Evolutionary conservation across 805 yeast genomes (phyloP), one percentile per base, ranked within the genome.

Genomic region (Isabelozyma heimii): DNA sequence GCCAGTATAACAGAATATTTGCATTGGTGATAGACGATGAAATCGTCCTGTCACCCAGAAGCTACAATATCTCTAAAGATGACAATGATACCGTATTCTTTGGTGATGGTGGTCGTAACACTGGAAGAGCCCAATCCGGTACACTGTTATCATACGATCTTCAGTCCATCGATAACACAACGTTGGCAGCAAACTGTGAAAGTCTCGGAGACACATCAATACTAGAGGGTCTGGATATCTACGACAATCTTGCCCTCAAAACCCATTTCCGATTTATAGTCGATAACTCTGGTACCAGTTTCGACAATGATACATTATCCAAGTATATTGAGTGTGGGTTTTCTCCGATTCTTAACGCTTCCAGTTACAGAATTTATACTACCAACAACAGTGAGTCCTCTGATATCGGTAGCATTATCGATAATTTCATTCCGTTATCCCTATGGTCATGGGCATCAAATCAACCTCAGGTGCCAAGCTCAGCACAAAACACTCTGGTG

Each of bases 381-480:
- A 13, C 28, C 20, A 14, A 20, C 10, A 37, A 16, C 16, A 28
- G 45, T 28, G 47, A 53, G 58, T 43, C 69, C 9, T 35, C 65
- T 12, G 55, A 61, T 13, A 61, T 77, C 8, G 59, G 70, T 0
- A 45, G 55, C 0, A 56, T 76, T 9, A 52, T 60, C 26, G 52
- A 62, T 43, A 35, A 58, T 17, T 70, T 63, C 45, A 37, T 66
- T 1, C 74, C 73, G 0, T 40, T 50, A 8, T 57, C 69, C 13
- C 64, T 79, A 37, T 91, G 97, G 97, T 79, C 92, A 1, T 91
- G 97, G 97, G 79, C 75, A 0, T 59, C 73, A 0, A 63, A 67
- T 8, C 80, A 85, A 58, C 94, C 94, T 1, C 52, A 27, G 49
- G 56, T 0, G 12, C 47, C 44, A 15, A 59, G 58, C 43, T 50